A percentile compares a stretch with the other conserved stretches of the same genome.
Conservation (phyloP, 768 basidiomycete species). For the Mycena capillaripes region DNA sequence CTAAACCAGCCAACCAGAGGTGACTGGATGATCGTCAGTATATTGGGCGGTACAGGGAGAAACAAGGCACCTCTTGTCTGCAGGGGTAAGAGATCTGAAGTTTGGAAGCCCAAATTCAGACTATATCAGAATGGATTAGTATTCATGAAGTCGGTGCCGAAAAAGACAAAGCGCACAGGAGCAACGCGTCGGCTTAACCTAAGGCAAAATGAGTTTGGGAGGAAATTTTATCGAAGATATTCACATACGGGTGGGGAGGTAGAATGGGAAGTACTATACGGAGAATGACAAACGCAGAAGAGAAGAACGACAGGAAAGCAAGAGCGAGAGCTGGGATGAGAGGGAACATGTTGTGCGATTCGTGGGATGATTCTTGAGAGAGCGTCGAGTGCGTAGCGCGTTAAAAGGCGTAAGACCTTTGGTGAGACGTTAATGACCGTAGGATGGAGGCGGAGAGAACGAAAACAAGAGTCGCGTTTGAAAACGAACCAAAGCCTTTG, state of each 20-base stretch:
- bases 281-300: slow-evolving; percentile 82
- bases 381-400: slow-evolving; percentile 60
- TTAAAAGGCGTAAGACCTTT: slow-evolving; percentile 61
- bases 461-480: slow-evolving; percentile 39
- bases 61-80: slow-evolving; percentile 65
- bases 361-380: slow-evolving; percentile 54
- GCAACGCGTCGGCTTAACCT: slow-evolving; percentile 77
- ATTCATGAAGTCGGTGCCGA: slow-evolving; percentile 32
- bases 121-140: slow-evolving; percentile 54
- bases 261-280: slow-evolving; percentile 82
- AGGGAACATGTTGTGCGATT: slow-evolving; percentile 68
- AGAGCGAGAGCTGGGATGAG: slow-evolving; percentile 76
- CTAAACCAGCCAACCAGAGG: slow-evolving; percentile 79
- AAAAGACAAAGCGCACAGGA: slow-evolving; percentile 64
- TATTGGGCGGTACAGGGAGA: not conserved
- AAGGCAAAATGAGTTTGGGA: not conserved
- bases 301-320: slow-evolving; percentile 78
- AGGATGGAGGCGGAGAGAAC: slow-evolving; percentile 47
- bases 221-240: not conserved
- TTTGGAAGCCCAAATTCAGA: slow-evolving; percentile 83
- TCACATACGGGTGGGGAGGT: slow-evolving; percentile 68
- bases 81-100: slow-evolving; percentile 73
- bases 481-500: not conserved
- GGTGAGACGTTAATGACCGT: slow-evolving; percentile 49
- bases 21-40: slow-evolving; percentile 51